Conservation (phyloP, 2,329 filamentous ascomycete genomes). For the Pseudogymnoascus sp. region DNA sequence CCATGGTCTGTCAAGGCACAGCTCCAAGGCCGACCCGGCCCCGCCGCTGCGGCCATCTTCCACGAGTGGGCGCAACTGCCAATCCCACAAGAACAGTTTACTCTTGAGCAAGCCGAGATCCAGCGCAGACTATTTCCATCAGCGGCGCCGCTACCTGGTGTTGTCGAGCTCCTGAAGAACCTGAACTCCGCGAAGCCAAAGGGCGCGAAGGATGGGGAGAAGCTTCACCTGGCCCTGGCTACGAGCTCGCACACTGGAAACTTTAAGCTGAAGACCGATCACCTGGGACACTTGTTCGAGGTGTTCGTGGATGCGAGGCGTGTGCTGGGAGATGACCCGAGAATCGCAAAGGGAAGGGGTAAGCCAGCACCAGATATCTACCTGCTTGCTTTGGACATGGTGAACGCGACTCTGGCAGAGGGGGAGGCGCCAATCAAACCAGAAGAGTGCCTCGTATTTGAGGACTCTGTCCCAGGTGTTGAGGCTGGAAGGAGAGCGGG, state of each 20-base stretch:
- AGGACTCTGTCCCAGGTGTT: slow-evolving; percentile 88
- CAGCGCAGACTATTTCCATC: slow-evolving; percentile 66
- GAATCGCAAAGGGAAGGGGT: slow-evolving; percentile 71
- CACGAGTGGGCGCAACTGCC: slow-evolving; percentile 81
- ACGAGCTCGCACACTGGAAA: slow-evolving; percentile 50
- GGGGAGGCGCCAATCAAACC: slow-evolving; percentile 61
- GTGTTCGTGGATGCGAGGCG: slow-evolving; percentile 62
- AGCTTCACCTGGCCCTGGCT: slow-evolving; percentile 72
- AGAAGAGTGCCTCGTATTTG: slow-evolving; percentile 90
- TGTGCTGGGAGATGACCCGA: slow-evolving; percentile 76
- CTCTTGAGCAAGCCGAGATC: slow-evolving; percentile 48
- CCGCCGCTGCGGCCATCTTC: slow-evolving; percentile 50
- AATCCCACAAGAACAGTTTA: slow-evolving; percentile 62
- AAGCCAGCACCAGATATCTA: slow-evolving; percentile 97
- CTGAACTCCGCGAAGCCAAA: slow-evolving; percentile 33
- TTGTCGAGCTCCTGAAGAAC: slow-evolving; percentile 56
- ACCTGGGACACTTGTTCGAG: slow-evolving; percentile 50
- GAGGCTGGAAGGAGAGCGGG: slow-evolving; percentile 85
- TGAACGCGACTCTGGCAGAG: slow-evolving; percentile 64
- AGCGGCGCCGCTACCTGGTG: slow-evolving; percentile 72
- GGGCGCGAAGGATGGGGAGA: slow-evolving; percentile 34
- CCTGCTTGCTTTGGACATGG: slow-evolving; percentile 70
- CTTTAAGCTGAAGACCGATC: slow-evolving; percentile 32
- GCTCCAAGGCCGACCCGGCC: slow-evolving; percentile 38
- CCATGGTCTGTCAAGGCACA: slow-evolving; percentile 94